Percentiles rank a stretch among this genome's conserved stretches.
Conservation (phyloP, 2,329 filamentous ascomycete species). For the Myotisia sp. region DNA sequence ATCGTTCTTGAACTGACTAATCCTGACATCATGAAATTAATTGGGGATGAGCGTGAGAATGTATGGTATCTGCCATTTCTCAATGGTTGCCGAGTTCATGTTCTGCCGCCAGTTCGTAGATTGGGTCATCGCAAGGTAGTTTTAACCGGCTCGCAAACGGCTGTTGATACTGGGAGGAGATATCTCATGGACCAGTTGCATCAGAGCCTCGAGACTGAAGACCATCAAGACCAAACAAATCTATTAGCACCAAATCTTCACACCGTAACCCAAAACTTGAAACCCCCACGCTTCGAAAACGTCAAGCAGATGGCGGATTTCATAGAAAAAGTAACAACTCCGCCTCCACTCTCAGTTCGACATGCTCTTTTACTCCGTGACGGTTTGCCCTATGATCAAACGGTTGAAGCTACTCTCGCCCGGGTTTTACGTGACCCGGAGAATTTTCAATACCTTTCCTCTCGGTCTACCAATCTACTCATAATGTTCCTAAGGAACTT, state of each 20-base stretch:
- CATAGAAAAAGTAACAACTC: slow-evolving; percentile 25
- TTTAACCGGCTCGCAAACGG: slow-evolving; percentile 23
- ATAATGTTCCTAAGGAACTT: slow-evolving; percentile 25
- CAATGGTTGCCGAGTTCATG: slow-evolving; percentile 28
- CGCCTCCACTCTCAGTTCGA: no score
- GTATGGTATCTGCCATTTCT: slow-evolving; percentile 22
- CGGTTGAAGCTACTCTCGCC: slow-evolving; percentile 17
- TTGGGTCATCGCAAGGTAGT: slow-evolving; percentile 23
- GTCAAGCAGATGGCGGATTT: slow-evolving; percentile 26
- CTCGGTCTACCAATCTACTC: slow-evolving; percentile 29
- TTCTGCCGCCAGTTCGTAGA: slow-evolving; percentile 18
- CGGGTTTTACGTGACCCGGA: slow-evolving; percentile 21
- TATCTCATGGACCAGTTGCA: slow-evolving; percentile 13
- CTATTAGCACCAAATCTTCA: no score
- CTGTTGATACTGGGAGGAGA: slow-evolving; percentile 20
- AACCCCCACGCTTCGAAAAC: slow-evolving; percentile 13
- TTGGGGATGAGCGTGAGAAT: slow-evolving; percentile 25
- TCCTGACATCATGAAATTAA: slow-evolving; percentile 21
- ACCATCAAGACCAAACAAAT: no score
- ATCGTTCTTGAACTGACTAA: slow-evolving; percentile 24
- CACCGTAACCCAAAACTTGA: not conserved
- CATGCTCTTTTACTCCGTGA: no score
- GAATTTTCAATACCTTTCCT: slow-evolving; percentile 22
- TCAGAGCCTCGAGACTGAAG: not conserved
- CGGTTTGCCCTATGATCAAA: slow-evolving; percentile 6